Conservation (phyloP, 495 filamentous ascomycete genomes). For the Staphylotrichum tortipilum region DNA sequence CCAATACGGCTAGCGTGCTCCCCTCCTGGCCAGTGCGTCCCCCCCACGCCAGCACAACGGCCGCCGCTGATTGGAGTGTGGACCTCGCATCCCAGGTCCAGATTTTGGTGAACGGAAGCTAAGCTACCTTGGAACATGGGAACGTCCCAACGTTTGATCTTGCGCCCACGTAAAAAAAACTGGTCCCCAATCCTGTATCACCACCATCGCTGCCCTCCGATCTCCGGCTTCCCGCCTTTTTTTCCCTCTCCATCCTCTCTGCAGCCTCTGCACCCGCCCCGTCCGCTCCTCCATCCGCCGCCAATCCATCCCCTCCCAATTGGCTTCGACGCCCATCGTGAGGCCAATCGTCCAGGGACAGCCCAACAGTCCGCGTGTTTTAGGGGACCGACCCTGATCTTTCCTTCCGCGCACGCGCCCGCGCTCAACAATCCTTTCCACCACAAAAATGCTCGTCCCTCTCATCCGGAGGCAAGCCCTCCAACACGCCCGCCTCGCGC, state of each 20-base stretch:
- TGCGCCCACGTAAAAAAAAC: constrained; percentile 28
- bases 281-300: too few species aligned
- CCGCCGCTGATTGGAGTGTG: constrained; percentile 7
- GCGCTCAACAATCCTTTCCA: not conserved
- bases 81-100: constrained; percentile 12
- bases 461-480: constrained; percentile 47
- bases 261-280: constrained; percentile 4
- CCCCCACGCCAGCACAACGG: too few species aligned
- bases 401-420: constrained; percentile 1
- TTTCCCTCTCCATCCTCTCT: constrained; percentile 17
- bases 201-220: constrained; percentile 21
- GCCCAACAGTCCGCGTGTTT: not conserved
- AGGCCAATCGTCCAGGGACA: not conserved
- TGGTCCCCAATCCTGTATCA: constrained; percentile 19
- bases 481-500: constrained; percentile 33
- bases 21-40: constrained; percentile 1
- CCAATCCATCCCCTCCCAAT: constrained; percentile 16
- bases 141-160: constrained; percentile 27
- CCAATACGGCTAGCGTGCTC: not conserved
- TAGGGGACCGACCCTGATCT: constrained; percentile 13
- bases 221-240: constrained; percentile 20
- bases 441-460: constrained; percentile 43
- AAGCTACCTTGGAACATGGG: too few species aligned
- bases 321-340: constrained; percentile 7
- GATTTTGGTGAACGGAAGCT: constrained; percentile 20